Evolutionary conservation across 2,329 filamentous ascomycete species (phyloP).

Genomic region (Spiromastix sp.): DNA sequence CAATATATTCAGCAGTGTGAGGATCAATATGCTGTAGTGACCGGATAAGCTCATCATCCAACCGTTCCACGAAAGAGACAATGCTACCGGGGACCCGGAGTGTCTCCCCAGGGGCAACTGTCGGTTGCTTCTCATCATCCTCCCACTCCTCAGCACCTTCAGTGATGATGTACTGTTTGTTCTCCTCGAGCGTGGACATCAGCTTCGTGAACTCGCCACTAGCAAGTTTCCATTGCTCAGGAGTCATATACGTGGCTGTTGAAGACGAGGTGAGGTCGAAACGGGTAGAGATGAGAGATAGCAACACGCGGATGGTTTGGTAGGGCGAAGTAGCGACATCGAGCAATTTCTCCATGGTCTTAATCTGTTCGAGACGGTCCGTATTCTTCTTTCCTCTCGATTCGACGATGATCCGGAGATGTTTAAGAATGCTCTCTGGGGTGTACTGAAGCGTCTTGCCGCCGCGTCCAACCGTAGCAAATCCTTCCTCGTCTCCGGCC

Average conservation of each 20-base stretch:
- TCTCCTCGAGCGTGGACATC: slow-evolving; percentile 66
- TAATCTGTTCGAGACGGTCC: slow-evolving; percentile 87
- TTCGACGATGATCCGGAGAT: slow-evolving; percentile 85
- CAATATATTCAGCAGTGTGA: slow-evolving; percentile 97
- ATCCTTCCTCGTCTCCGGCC: slow-evolving; percentile 62
- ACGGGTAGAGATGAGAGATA: slow-evolving; percentile 83
- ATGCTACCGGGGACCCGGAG: slow-evolving; percentile 90
- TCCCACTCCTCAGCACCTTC: slow-evolving; percentile 98
- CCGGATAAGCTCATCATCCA: slow-evolving; percentile 93
- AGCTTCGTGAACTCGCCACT: slow-evolving; percentile 75
- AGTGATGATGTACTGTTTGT: slow-evolving; percentile 71
- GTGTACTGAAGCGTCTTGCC: slow-evolving; percentile 87
- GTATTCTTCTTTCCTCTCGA: slow-evolving; percentile 98
- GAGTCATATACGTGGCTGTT: slow-evolving; percentile 67
- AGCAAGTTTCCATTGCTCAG: slow-evolving; percentile 94
- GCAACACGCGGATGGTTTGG: slow-evolving; percentile 82
- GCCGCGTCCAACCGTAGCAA: slow-evolving; percentile 77
- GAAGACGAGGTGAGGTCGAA: slow-evolving; percentile 82
- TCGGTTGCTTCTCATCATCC: slow-evolving; percentile 88
- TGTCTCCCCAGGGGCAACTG: slow-evolving; percentile 60
- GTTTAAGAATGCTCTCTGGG: slow-evolving; percentile 95
- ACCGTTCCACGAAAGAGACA: slow-evolving; percentile 85
- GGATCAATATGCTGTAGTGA: slow-evolving; percentile 97
- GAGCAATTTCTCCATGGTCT: slow-evolving; percentile 89
- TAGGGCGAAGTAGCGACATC: slow-evolving; percentile 87